A percentile compares a stretch with the other conserved stretches of the same genome.
Conservation (phyloP, 768 basidiomycete genomes). For the Calocybe cyanea region DNA sequence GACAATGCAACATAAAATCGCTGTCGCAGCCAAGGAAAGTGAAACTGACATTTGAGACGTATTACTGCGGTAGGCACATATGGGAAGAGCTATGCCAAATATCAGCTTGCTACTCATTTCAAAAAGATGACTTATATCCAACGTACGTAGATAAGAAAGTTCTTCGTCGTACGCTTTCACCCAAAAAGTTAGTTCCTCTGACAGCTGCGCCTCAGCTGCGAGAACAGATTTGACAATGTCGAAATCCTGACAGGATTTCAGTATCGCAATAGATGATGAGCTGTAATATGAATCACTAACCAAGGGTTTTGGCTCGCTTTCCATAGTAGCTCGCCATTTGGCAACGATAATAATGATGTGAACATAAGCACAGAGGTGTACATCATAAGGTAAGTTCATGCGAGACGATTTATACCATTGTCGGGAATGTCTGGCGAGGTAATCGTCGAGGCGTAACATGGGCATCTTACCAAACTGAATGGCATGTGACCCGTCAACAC, state of each 20-base stretch:
- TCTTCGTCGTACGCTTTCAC: conserved; percentile 37
- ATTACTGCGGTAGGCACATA: conserved; percentile 41
- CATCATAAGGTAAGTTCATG: conserved; percentile 36
- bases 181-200: conserved; percentile 36
- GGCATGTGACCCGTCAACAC: conserved; percentile 71
- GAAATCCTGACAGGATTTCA: conserved; percentile 23
- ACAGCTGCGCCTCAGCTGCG: conserved; percentile 33
- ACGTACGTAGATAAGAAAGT: conserved; percentile 31
- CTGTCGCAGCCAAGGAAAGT: not conserved
- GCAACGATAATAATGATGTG: conserved; percentile 48
- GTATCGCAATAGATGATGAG: not conserved
- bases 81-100: conserved; percentile 31
- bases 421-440: conserved; percentile 45
- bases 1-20: conserved; percentile 5
- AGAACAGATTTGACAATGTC: conserved; percentile 32
- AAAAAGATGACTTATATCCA: not conserved
- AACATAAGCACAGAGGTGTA: conserved; percentile 51
- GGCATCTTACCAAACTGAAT: conserved; percentile 73
- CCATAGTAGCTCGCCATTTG: conserved; percentile 32
- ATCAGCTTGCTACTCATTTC: not conserved
- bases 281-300: conserved; percentile 1
- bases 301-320: conserved; percentile 3
- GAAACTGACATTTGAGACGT: conserved; percentile 38
- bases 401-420: conserved; percentile 45
- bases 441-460: conserved; percentile 62